phyloP scores from a whole-genome alignment of 371 early-diverging fungal genomes.

The Haplosporangium sp. region DNA sequence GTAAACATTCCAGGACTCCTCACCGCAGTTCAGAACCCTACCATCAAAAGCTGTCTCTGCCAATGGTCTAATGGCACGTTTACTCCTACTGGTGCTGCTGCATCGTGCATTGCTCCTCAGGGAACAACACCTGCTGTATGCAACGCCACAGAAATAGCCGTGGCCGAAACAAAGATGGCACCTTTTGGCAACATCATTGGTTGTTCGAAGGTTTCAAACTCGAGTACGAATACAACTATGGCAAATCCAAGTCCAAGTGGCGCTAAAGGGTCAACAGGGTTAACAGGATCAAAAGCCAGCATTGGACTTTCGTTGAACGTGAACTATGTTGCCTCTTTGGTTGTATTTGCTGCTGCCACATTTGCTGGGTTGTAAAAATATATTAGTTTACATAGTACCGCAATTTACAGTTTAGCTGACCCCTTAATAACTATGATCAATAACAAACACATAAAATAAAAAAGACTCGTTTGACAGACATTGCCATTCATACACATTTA shows the following conservation, averaged over 20 bases:
- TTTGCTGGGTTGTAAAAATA: background rate
- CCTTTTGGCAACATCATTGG: background rate
- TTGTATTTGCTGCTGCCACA: background rate
- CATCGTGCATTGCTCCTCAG: constrained; percentile 5
- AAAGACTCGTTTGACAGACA: background rate
- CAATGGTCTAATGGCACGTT: constrained; percentile 12
- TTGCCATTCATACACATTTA: background rate
- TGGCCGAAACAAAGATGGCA: background rate
- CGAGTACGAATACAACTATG: background rate
- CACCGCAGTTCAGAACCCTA: constrained; percentile 3
- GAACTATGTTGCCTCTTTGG: background rate
- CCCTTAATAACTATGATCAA: too few relatives aligned
- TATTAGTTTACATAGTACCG: too few relatives aligned
- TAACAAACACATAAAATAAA: background rate
- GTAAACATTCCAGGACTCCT: background rate
- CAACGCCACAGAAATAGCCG: constrained; percentile 1
- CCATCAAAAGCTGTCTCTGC: constrained; percentile 31
- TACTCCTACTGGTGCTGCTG: constrained; percentile 5
- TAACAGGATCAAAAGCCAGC: background rate
- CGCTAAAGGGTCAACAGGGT: background rate
- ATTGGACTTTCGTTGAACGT: background rate
- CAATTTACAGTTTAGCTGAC: too few relatives aligned
- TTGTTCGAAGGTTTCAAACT: background rate
- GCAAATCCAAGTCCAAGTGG: background rate
- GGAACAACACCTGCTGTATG: constrained; percentile 6